Conservation (phyloP, 108 stramenopile genomes). For the Skeletonema tropicum region DNA sequence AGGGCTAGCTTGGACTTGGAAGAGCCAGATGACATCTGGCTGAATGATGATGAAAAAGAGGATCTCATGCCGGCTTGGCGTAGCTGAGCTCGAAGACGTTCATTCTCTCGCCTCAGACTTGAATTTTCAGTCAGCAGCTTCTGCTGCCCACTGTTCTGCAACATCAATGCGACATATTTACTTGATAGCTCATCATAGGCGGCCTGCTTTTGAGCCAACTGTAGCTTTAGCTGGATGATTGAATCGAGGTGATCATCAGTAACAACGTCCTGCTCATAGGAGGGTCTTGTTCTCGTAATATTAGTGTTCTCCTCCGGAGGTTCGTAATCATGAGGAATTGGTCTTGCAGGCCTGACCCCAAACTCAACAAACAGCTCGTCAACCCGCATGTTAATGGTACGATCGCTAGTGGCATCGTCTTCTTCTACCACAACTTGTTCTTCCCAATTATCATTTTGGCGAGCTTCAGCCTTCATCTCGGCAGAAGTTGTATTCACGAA, state of each 20-base stretch:
- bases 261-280: background rate
- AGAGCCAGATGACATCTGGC: too few relatives aligned
- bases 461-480: background rate
- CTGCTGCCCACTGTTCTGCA: background rate
- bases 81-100: background rate
- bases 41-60: too few relatives aligned
- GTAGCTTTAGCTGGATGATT: background rate
- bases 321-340: too few relatives aligned
- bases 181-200: background rate
- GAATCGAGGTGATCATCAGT: background rate
- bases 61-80: too few relatives aligned
- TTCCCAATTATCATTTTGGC: background rate
- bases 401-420: too few relatives aligned
- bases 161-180: background rate
- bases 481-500: background rate
- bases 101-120: background rate
- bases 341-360: too few relatives aligned
- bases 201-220: background rate
- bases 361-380: too few relatives aligned
- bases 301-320: too few relatives aligned
- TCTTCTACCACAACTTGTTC: too few relatives aligned
- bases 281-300: background rate
- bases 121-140: background rate
- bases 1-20: too few relatives aligned
- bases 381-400: too few relatives aligned